These are phyloP conservation scores for Suillus alpinus DNA, from an alignment of 768 basidiomycete genomes.

Conservation along the genomic window DNA sequence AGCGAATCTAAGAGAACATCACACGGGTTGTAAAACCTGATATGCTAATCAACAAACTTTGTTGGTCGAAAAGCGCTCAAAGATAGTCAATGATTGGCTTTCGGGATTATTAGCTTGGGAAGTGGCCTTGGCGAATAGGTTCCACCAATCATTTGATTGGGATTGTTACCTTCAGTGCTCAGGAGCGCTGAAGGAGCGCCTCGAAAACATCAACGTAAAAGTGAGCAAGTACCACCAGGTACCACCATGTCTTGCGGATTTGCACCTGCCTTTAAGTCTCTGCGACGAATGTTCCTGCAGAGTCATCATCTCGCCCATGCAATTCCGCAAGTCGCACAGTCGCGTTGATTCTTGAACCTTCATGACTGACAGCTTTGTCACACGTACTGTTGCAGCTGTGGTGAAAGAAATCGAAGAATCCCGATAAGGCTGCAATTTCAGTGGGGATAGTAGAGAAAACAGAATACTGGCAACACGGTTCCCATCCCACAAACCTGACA, in stretches of 20 bases:
- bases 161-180: neutral
- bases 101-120: neutral
- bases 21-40: neutral
- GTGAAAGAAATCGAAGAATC: neutral
- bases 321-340: neutral
- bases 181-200: too few relatives aligned
- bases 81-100: neutral
- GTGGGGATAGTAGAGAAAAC: neutral
- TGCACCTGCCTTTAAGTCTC: neutral
- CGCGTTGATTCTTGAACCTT: neutral
- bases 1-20: neutral
- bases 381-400: neutral
- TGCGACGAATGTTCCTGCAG: neutral
- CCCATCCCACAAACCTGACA: neutral
- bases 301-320: neutral
- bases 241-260: neutral
- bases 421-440: neutral
- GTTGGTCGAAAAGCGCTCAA: neutral
- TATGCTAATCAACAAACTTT: neutral
- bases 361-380: neutral
- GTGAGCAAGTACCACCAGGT: neutral
- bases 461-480: neutral
- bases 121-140: neutral
- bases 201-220: neutral
- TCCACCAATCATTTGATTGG: neutral